Evolutionary conservation across 345 rosid species (phyloP).

Genomic region (Citrus mangshanensis): DNA sequence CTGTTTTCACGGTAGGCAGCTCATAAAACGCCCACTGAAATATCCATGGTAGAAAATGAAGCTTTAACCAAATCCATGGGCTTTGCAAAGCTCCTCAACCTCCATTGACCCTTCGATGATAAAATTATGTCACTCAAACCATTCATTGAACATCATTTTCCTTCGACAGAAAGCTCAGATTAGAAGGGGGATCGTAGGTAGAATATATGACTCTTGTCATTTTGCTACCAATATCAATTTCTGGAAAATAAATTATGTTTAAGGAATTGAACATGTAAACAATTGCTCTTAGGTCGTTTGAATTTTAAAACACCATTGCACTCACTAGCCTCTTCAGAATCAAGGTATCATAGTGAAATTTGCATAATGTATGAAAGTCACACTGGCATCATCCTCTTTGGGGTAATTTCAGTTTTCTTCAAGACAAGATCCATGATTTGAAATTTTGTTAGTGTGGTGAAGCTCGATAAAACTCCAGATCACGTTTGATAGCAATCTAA

Average conservation of each 20-base stretch:
- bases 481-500: background rate
- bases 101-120: too few relatives aligned
- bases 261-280: background rate
- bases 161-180: too few relatives aligned
- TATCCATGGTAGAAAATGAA: background rate
- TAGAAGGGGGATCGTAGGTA: background rate
- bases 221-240: background rate
- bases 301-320: background rate
- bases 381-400: background rate
- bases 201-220: background rate
- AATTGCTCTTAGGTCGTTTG: background rate
- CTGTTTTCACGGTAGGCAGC: background rate
- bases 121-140: too few relatives aligned
- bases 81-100: background rate
- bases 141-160: too few relatives aligned
- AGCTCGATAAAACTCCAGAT: background rate
- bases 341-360: background rate
- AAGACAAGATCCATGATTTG: background rate
- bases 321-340: background rate
- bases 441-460: background rate
- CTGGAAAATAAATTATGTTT: background rate
- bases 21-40: background rate
- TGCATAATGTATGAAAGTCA: too few relatives aligned
- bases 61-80: background rate
- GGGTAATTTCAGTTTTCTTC: background rate